Conservation (phyloP, 1,139 yeast genomes). For the Zygosaccharomyces sapae region DNA sequence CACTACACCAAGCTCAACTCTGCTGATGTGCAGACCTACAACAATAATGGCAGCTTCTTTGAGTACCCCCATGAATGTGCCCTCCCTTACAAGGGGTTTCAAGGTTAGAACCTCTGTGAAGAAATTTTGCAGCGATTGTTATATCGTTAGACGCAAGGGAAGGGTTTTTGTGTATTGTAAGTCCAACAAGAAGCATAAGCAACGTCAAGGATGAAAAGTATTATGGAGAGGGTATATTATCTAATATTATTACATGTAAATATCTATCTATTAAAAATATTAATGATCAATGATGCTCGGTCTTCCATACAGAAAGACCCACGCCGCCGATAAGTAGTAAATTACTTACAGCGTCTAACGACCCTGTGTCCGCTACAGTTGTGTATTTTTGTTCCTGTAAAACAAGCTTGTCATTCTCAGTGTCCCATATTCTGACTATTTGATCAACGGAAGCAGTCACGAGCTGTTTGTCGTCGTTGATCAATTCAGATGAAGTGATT, state of each 20-base stretch:
- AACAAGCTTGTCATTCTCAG: slow-evolving; percentile 35
- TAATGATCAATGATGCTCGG: slow-evolving; percentile 10
- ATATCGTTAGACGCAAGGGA: slow-evolving; percentile 89
- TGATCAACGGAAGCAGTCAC: slow-evolving; percentile 66
- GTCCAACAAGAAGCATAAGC: slow-evolving; percentile 90
- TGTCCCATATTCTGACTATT: slow-evolving; percentile 60
- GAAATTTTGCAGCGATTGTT: slow-evolving; percentile 88
- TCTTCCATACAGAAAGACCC: slow-evolving; percentile 57
- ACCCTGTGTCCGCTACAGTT: slow-evolving; percentile 88
- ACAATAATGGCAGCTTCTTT: slow-evolving; percentile 4
- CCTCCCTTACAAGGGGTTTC: slow-evolving; percentile 47
- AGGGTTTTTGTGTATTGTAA: slow-evolving; percentile 90
- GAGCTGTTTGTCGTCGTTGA: slow-evolving; percentile 30
- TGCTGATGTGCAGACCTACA: slow-evolving; percentile 5
- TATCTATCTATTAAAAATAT: slow-evolving; percentile 1
- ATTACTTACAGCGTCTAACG: slow-evolving; percentile 43
- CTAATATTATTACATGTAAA: slow-evolving; percentile 6
- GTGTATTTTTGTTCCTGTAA: slow-evolving; percentile 54
- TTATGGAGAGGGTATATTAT: background rate
- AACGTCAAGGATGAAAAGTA: slow-evolving; percentile 72
- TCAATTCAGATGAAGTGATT: slow-evolving; percentile 57
- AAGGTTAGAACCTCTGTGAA: slow-evolving; percentile 81
- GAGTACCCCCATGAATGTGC: slow-evolving; percentile 19
- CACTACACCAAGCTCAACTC: slow-evolving; percentile 5
- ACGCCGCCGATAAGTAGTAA: slow-evolving; percentile 63